Base-by-base conservation (phyloP, 2,329 filamentous ascomycete species). In the Aspergillus felis region DNA sequence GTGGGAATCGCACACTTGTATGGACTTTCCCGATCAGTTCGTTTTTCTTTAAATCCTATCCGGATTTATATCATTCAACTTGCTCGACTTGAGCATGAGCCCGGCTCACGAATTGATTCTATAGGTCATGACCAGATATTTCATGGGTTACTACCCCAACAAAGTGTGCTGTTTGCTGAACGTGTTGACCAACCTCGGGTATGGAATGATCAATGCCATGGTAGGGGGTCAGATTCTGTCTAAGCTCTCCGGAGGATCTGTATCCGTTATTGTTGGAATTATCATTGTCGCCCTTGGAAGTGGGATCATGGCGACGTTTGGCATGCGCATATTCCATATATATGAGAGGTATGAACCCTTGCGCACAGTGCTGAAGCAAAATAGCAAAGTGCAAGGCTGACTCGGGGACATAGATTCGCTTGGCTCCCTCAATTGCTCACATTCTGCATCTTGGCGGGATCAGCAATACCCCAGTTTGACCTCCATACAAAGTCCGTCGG, bases 181-280 rank as follows among this genome's bases (percentile, higher is more conserved):
- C 51, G 68, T 78, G 17, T 65, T 78, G 32, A 75, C 76, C 51
- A 76, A 76, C 64, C 52, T 77, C 20, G 76, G 76, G 14, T 78
- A 76, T 48, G 71, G 74, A 32, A 77, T 78, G 66, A 71, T 78
- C 54, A 76, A 74, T 61, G 69, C 68, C 38, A 72, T 76, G 28
- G 68, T 78, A n/a, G 76, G 74, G 47, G 76, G 76, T 4, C 76
- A 78, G 56, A 68, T 79, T n/a, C 65, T 79, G 20, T 78, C 76
- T 14, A 73, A 68, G 25, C 68, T 78, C 25, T 73, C 71, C 32
- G 74, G 70, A 3, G 74, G 70, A 1, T 60, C 65, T 47, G 68
- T 78, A 51, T 73, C 72, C 0, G 71, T 77, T 14, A 61, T 76
- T 24, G 67, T 77, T 46, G 75, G 75, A 1, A 74, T 75, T 27